Base-by-base conservation (phyloP, 345 rosid species). In the Turritis glabra region DNA sequence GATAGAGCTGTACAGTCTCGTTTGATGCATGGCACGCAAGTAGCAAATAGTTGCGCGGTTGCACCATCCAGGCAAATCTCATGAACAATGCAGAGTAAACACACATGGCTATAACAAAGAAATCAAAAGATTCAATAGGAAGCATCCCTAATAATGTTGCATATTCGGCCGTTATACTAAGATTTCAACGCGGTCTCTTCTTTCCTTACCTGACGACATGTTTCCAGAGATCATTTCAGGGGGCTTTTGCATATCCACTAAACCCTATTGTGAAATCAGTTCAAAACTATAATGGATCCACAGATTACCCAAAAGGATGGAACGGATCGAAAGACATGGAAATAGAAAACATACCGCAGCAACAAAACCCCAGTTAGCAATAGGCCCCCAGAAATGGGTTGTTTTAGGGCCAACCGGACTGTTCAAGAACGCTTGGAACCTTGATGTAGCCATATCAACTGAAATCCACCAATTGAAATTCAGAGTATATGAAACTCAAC, bases 31-130 rank as follows among this genome's bases (percentile, higher is more conserved):
- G 99, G 57, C 98, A 95, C 59, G 91, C 94, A 63, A 94, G 86
- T 74, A 90, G 92, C 35, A 86, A 80, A 78, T 88, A 88, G 85
- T 87, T 90, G 37, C 94, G 93, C 1, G 96, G 96, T 74, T 82
- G 91, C 29, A 90, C 96, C 93, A 88, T 90, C 96, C 96, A 90
- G 1, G 96, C 91, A 81, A 90, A 90, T 77, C 96, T 90, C 96
- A 90, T 90, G 85, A 87, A 87, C 76, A 90, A 74, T 66, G 81
- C 88, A 18, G 96, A 90, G 80, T 87, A 90, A 23, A 88, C 55
- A 21, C 96, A 90, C 96, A 88, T 88, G n/a, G 86, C 93, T 90
- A 85, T 57, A 71, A 71, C 44, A 27, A 72, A 21, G 19, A 25
- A 32, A 43, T 17, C 60, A 51, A 32, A 71, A 47, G 29, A 41